These are phyloP conservation scores for Iris macrosiphon DNA, from an alignment of 106 monocot genomes.

Conservation along the genomic window DNA sequence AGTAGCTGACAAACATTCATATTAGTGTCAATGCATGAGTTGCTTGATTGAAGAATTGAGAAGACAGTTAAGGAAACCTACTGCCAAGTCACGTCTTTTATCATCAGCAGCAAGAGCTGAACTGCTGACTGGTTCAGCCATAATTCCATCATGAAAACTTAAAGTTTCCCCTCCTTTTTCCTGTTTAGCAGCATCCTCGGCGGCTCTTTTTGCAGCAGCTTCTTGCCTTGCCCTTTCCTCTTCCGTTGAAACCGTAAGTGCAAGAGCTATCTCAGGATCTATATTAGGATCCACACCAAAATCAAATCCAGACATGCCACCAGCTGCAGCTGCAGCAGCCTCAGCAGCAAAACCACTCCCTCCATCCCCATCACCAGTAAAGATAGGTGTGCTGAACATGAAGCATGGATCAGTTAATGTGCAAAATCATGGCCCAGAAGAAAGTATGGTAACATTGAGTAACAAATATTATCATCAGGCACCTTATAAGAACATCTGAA, in stretches of 20 bases:
- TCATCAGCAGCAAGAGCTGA: conserved; percentile 26
- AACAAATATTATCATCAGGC: neutral
- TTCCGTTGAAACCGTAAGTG: conserved; percentile 88
- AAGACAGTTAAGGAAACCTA: conserved; percentile 9
- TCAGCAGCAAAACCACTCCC: conserved; percentile 83
- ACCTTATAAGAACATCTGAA: conserved; percentile 85
- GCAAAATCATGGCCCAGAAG: no score
- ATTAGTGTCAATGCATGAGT: no score
- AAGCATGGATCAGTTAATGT: no score
- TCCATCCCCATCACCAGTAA: conserved; percentile 78
- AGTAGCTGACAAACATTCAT: no score
- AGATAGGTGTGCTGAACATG: conserved; percentile 63
- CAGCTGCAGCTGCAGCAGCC: conserved; percentile 72
- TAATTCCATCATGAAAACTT: conserved; percentile 29
- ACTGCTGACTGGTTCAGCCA: conserved; percentile 36
- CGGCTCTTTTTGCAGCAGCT: conserved; percentile 84
- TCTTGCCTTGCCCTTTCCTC: conserved; percentile 93
- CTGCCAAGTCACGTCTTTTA: conserved; percentile 40
- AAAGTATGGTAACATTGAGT: neutral
- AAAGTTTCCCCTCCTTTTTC: conserved; percentile 44
- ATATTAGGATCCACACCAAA: conserved; percentile 92
- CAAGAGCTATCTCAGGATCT: conserved; percentile 90
- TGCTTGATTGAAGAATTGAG: neutral
- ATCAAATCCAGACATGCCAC: conserved; percentile 72
- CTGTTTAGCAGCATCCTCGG: conserved; percentile 56